phyloP scores from a whole-genome alignment of 192 early-diverging fungal genomes.

The Chytriomyces hyalinus region DNA sequence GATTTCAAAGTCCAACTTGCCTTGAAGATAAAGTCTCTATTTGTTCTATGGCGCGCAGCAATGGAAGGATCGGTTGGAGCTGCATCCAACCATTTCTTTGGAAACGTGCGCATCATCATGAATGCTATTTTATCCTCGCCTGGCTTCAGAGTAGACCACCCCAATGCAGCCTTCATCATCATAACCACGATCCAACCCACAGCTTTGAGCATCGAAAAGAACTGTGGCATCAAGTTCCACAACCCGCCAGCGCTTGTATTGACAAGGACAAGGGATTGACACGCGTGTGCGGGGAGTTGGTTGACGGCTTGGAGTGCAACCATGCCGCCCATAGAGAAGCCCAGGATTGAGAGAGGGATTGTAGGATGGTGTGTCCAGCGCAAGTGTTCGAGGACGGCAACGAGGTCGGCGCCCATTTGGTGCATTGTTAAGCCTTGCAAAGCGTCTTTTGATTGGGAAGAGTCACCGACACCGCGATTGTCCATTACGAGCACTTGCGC shows the following conservation, averaged over 20 bases:
- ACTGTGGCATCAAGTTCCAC: not conserved
- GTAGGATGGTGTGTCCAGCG: not conserved
- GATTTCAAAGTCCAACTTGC: not conserved
- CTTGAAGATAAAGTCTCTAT: not conserved
- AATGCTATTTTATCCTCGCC: not conserved
- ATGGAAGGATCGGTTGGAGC: not conserved
- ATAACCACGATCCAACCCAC: not conserved
- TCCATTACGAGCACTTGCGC: not conserved
- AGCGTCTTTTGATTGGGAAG: not conserved
- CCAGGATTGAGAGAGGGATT: not conserved
- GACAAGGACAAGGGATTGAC: not conserved
- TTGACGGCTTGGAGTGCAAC: not conserved
- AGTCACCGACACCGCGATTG: constrained; percentile 2
- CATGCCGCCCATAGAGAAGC: not conserved
- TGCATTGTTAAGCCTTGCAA: not conserved
- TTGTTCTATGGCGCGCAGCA: not conserved
- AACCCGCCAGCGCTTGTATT: not conserved
- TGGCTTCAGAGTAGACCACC: not conserved
- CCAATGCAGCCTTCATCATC: not conserved
- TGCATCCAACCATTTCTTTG: not conserved
- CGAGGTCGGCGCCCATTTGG: not conserved
- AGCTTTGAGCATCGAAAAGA: not conserved
- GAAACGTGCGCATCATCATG: not conserved
- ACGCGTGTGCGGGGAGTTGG: not conserved
- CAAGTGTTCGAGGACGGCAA: not conserved